Evolutionary conservation across 345 rosid genomes (phyloP).

Genomic region (Microthlaspi erraticum): DNA sequence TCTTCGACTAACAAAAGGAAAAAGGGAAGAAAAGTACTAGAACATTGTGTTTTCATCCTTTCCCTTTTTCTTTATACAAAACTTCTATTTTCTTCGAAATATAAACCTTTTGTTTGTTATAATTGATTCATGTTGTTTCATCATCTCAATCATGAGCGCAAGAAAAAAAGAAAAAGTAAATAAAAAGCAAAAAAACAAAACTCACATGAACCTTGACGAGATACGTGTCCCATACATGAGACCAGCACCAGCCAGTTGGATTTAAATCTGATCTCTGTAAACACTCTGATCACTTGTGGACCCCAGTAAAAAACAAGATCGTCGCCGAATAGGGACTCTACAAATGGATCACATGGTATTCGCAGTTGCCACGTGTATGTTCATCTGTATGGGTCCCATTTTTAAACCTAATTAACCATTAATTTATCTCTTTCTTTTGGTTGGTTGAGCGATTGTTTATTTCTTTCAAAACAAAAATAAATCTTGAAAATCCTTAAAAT

Average conservation of each 20-base stretch:
- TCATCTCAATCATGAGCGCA: slow-evolving; percentile 7
- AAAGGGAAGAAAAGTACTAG: no score
- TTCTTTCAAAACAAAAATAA: no score
- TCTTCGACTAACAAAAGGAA: neutral
- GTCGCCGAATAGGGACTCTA: slow-evolving; percentile 19
- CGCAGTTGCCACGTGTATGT: slow-evolving; percentile 21
- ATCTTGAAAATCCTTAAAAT: no score
- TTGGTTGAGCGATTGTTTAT: no score
- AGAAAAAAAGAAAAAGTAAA: neutral
- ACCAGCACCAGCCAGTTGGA: slow-evolving; percentile 29
- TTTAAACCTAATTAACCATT: neutral
- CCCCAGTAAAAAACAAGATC: neutral
- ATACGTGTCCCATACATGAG: slow-evolving; percentile 33
- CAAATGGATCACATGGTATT: slow-evolving; percentile 41
- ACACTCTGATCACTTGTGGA: slow-evolving; percentile 23
- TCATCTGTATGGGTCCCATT: slow-evolving; percentile 5
- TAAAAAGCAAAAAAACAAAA: slow-evolving; percentile 12
- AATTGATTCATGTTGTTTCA: neutral
- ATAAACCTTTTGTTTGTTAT: neutral
- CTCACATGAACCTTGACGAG: slow-evolving; percentile 35
- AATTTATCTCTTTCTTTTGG: neutral
- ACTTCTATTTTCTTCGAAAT: neutral
- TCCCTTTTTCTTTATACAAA: neutral
- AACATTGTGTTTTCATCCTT: neutral
- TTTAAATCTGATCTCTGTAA: neutral